These are phyloP conservation scores for Suhomyces coccinellae DNA, from an alignment of 1,139 yeast species.

Conservation along the genomic window DNA sequence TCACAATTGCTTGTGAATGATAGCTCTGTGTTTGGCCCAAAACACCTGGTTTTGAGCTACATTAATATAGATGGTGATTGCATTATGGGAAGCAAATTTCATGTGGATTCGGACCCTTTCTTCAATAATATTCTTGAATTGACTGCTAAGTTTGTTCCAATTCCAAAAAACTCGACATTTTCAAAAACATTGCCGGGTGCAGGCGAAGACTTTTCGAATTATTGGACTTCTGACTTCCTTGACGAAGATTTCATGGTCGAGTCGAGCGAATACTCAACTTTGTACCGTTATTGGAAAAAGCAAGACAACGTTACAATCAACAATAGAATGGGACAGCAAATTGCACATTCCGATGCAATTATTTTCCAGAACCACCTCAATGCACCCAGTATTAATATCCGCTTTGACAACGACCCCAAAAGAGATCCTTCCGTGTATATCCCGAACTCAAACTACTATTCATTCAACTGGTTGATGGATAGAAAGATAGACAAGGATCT, in stretches of 20 bases:
- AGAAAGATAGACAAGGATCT: constrained; percentile 31
- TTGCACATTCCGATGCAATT: constrained; percentile 30
- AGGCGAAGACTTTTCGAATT: constrained; percentile 1
- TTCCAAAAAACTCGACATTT: constrained; percentile 28
- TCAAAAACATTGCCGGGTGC: constrained; percentile 13
- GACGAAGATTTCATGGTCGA: constrained; percentile 14
- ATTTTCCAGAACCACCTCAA: constrained; percentile 37
- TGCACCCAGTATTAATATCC: constrained; percentile 37
- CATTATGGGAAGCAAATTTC: constrained; percentile 39
- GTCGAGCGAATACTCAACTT: constrained; percentile 28
- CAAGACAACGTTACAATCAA: constrained; percentile 38
- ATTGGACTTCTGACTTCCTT: constrained; percentile 4
- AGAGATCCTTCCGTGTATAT: constrained; percentile 32
- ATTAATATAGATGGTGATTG: constrained; percentile 45
- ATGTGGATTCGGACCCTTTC: constrained; percentile 40
- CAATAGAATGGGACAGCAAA: constrained; percentile 30
- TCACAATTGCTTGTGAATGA: constrained; percentile 29
- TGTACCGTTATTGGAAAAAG: constrained; percentile 38
- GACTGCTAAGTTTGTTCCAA: constrained; percentile 36
- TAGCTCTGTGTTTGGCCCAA: constrained; percentile 21
- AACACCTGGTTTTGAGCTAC: constrained; percentile 34
- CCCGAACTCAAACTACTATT: constrained; percentile 41
- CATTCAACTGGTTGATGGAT: constrained; percentile 35
- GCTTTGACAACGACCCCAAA: constrained; percentile 34
- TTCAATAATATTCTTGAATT: constrained; percentile 34